phyloP scores from a whole-genome alignment of 805 yeast species.

The Suhomyces sp. region DNA sequence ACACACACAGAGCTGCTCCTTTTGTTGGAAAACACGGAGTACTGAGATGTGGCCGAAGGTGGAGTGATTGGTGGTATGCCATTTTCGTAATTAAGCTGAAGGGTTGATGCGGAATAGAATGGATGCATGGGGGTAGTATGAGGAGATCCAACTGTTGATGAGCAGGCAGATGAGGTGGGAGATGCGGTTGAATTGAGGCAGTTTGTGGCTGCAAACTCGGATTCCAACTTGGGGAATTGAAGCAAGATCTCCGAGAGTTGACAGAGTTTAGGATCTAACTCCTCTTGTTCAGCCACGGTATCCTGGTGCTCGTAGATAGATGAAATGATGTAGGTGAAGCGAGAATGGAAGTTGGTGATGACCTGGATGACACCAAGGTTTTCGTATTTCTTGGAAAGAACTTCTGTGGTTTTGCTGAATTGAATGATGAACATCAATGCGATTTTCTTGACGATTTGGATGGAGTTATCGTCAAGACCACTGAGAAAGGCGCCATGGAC shows the following conservation, averaged over 20 bases:
- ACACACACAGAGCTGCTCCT: slow-evolving; percentile 19
- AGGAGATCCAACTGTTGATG: slow-evolving; percentile 6
- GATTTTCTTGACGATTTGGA: slow-evolving; percentile 40
- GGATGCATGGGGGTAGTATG: slow-evolving; percentile 6
- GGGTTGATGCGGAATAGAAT: slow-evolving; percentile 5
- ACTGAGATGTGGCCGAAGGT: slow-evolving; percentile 44
- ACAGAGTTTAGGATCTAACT: slow-evolving; percentile 16
- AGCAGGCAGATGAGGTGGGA: slow-evolving; percentile 7
- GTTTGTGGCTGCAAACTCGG: background rate
- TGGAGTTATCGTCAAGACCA: slow-evolving; percentile 46
- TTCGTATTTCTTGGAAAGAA: slow-evolving; percentile 50
- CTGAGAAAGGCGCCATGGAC: slow-evolving; percentile 48
- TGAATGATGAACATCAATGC: slow-evolving; percentile 45
- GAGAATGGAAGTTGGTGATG: slow-evolving; percentile 27
- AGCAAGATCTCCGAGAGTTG: slow-evolving; percentile 27
- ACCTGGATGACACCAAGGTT: slow-evolving; percentile 55
- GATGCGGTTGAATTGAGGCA: slow-evolving; percentile 5
- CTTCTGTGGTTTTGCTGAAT: slow-evolving; percentile 49
- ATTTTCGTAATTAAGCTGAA: slow-evolving; percentile 7
- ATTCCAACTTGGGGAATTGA: slow-evolving; percentile 21
- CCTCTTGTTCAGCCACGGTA: slow-evolving; percentile 10
- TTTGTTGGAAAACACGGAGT: slow-evolving; percentile 35
- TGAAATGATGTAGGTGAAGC: slow-evolving; percentile 16
- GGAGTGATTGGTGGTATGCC: slow-evolving; percentile 34
- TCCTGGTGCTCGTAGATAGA: slow-evolving; percentile 25